Evolutionary conservation across 1,284 basidiomycete species (phyloP).

Genomic region (Flammula alnicola): DNA sequence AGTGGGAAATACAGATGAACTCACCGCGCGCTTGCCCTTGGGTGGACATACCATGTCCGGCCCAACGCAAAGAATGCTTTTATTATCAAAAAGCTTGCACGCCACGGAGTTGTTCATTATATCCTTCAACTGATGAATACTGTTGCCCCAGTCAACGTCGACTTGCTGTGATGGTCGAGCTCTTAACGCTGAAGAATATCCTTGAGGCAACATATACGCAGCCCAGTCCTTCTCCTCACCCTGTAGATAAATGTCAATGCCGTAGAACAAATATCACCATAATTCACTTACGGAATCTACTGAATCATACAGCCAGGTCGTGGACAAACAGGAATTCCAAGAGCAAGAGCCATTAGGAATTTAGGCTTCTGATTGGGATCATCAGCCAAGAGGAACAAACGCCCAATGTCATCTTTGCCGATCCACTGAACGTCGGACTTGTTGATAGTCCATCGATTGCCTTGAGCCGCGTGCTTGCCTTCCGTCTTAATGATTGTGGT

Average conservation of each 20-base stretch:
- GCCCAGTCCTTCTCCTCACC: constrained; percentile 59
- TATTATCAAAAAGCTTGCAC: constrained; percentile 55
- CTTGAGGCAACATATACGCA: constrained; percentile 69
- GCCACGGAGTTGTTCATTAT: constrained; percentile 63
- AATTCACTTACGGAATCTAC: constrained; percentile 41
- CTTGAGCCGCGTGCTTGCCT: constrained; percentile 45
- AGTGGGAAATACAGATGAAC: not conserved
- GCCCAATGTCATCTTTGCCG: constrained; percentile 45
- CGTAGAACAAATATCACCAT: not conserved
- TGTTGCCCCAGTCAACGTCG: constrained; percentile 72
- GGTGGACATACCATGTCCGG: constrained; percentile 54
- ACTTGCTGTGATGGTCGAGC: constrained; percentile 71
- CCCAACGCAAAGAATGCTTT: constrained; percentile 60
- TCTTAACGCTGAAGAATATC: constrained; percentile 56
- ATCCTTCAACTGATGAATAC: constrained; percentile 52
- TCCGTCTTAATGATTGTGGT: constrained; percentile 65
- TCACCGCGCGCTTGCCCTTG: constrained; percentile 43
- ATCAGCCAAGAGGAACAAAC: constrained; percentile 74
- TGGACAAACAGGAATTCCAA: constrained; percentile 86
- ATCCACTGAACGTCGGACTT: constrained; percentile 52
- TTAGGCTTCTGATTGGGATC: constrained; percentile 73
- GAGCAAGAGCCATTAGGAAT: constrained; percentile 78
- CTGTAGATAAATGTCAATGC: constrained; percentile 27
- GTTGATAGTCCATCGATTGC: constrained; percentile 57
- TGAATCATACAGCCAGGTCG: constrained; percentile 61